phyloP scores from a whole-genome alignment of 495 filamentous ascomycete genomes.

The Daldinia decipiens region DNA sequence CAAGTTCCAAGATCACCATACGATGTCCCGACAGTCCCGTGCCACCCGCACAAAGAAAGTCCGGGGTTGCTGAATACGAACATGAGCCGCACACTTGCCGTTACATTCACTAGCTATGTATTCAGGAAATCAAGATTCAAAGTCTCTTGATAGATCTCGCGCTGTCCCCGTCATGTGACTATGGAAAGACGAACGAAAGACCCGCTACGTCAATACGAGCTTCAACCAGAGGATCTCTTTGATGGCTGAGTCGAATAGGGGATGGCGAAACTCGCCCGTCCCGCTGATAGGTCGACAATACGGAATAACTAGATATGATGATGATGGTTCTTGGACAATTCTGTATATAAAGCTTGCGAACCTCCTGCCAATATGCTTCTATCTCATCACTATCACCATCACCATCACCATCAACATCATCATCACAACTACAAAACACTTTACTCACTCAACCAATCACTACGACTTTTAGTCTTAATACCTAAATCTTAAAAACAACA shows the following conservation, averaged over 20 bases:
- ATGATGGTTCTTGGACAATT: constrained; percentile 9
- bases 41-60: constrained; percentile 9
- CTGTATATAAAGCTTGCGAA: constrained; percentile 27
- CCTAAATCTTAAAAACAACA: constrained; percentile 5
- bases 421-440: constrained; percentile 12
- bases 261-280: constrained; percentile 9
- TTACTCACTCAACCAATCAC: constrained; percentile 24
- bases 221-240: constrained; percentile 25
- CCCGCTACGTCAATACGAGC: constrained; percentile 35
- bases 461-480: neutral
- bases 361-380: constrained; percentile 14
- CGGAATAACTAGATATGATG: constrained; percentile 6
- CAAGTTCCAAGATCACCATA: constrained; percentile 15
- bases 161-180: constrained; percentile 35
- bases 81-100: constrained; percentile 33
- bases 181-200: constrained; percentile 40
- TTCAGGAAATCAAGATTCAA: constrained; percentile 8
- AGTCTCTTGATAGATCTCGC: constrained; percentile 6
- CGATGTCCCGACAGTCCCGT: constrained; percentile 13
- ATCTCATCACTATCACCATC: constrained; percentile 22
- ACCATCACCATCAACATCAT: constrained; percentile 19
- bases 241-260: constrained; percentile 20
- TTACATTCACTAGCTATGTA: constrained; percentile 13
- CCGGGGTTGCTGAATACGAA: constrained; percentile 36
- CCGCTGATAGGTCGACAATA: constrained; percentile 11